Conservation (phyloP, 1,284 basidiomycete genomes). For the Waitea zeae region DNA sequence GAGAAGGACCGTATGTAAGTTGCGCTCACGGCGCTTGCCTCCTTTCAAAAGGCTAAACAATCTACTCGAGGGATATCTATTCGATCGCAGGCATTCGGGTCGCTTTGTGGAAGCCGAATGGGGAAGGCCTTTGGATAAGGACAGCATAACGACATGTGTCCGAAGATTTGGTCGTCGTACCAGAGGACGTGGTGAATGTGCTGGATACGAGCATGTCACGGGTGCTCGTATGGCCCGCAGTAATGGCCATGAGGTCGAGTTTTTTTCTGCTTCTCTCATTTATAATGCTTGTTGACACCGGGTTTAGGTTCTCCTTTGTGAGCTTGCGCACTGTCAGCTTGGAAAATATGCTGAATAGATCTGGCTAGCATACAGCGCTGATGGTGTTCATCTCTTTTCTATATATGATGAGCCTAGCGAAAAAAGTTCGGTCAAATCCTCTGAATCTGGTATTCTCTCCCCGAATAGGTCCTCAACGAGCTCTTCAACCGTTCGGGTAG, state of each 20-base stretch:
- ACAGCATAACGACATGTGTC: slow-evolving; percentile 61
- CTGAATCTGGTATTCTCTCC: background rate
- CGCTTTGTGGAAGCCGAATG: slow-evolving; percentile 52
- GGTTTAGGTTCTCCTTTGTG: slow-evolving; percentile 35
- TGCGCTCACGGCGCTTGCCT: background rate
- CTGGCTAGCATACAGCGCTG: slow-evolving; percentile 51
- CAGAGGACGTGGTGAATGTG: slow-evolving; percentile 16
- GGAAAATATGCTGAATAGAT: slow-evolving; percentile 4
- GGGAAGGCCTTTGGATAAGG: slow-evolving; percentile 36
- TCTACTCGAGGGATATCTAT: slow-evolving; percentile 57
- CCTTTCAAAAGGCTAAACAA: background rate
- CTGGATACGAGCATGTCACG: slow-evolving; percentile 50
- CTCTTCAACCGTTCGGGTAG: background rate
- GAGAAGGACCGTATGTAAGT: slow-evolving; percentile 50
- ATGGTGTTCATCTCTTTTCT: slow-evolving; percentile 72
- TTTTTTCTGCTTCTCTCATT: slow-evolving; percentile 1
- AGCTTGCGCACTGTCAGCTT: slow-evolving; percentile 8
- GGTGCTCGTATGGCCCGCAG: slow-evolving; percentile 60
- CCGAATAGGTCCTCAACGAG: slow-evolving; percentile 1
- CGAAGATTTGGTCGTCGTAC: slow-evolving; percentile 57
- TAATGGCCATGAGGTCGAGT: slow-evolving; percentile 64
- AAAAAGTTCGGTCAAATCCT: slow-evolving; percentile 6
- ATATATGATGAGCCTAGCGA: slow-evolving; percentile 44
- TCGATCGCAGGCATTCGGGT: slow-evolving; percentile 69
- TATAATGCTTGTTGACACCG: background rate